Base-by-base conservation (phyloP, 2,329 filamentous ascomycete genomes). In the Knoxdaviesia proteae region DNA sequence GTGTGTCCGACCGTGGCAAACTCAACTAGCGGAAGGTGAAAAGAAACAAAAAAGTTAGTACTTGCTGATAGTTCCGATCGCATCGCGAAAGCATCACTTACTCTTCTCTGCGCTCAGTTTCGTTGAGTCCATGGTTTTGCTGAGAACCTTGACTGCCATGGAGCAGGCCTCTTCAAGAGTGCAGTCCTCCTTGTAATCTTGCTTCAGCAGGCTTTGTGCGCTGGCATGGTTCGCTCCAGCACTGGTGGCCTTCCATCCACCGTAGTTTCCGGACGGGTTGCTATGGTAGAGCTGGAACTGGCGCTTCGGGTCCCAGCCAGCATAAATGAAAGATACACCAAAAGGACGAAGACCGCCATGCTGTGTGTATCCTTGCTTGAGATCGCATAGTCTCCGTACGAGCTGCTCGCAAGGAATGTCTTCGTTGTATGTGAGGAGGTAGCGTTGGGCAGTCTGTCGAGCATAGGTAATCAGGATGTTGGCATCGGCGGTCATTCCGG, bases 401-500 rank as follows among this genome's bases (percentile, higher is more conserved):
- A 98, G 83, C 64, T 98, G 90, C 63, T 98, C 90, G 68, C 90
- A 98, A 46, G 90, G 90, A 50, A 98, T 98, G 59, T 98, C 90
- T 80, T 94, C 87, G 69, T 96, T 94, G 73, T 98, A 98, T 55
- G 88, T 98, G 51, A 94, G 77, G 60, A 98, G 88, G 66, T 98
- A 96, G 58, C 81, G 77, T 67, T 98, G 90, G 54, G 90, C 90
- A 55, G 84, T 82, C 74, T 94, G 84, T 54, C 90, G 86, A 59
- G 90, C 92, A 64, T 92, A 94, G 71, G 98, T 98, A 77, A 98
- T 98, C 60, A 98, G 84, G 62, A 98, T 98, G 69, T 98, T 98
- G 61, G 90, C 90, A 59, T 98, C 90, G 56, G 90, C 90, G 39
- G 87, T 98, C 88, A 98, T 96, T 58, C 90, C 90, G 54, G 90